Conservation (phyloP, 345 rosid genomes). For the Turnera subulata region DNA sequence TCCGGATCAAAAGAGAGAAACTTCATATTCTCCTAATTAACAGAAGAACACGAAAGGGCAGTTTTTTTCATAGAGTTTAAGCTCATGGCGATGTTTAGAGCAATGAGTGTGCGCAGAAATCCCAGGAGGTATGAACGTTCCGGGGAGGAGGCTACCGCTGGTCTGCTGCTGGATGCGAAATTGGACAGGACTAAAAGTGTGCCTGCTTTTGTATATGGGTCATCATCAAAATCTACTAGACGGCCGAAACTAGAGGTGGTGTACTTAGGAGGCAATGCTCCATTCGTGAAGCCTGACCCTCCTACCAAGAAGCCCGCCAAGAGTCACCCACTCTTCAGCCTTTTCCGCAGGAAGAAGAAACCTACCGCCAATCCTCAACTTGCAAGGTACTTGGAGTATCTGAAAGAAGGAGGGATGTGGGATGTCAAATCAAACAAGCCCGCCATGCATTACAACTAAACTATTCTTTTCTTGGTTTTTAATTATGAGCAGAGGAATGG, state of each 20-base stretch:
- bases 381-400: slow-evolving; percentile 62
- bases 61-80: too few species aligned
- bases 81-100: slow-evolving; percentile 60
- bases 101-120: slow-evolving; percentile 49
- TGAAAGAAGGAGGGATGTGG: slow-evolving; percentile 75
- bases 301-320: slow-evolving; percentile 32
- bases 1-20: too few species aligned
- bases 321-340: slow-evolving; percentile 56
- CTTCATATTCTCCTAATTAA: too few species aligned
- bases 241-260: neutral
- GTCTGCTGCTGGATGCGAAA: slow-evolving; percentile 20
- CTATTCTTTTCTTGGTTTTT: too few species aligned
- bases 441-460: slow-evolving; percentile 41
- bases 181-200: slow-evolving; percentile 44
- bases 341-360: slow-evolving; percentile 52
- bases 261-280: neutral
- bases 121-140: slow-evolving; percentile 47
- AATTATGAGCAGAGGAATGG: too few species aligned
- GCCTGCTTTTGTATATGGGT: slow-evolving; percentile 34
- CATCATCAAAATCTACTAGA: slow-evolving; percentile 8
- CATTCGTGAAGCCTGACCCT: slow-evolving; percentile 8
- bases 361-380: slow-evolving; percentile 63
- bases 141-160: slow-evolving; percentile 25
- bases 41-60: too few species aligned
- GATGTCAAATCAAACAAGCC: slow-evolving; percentile 44